Evolutionary conservation across 805 yeast species (phyloP).

Genomic region (Saturnispora silvae): DNA sequence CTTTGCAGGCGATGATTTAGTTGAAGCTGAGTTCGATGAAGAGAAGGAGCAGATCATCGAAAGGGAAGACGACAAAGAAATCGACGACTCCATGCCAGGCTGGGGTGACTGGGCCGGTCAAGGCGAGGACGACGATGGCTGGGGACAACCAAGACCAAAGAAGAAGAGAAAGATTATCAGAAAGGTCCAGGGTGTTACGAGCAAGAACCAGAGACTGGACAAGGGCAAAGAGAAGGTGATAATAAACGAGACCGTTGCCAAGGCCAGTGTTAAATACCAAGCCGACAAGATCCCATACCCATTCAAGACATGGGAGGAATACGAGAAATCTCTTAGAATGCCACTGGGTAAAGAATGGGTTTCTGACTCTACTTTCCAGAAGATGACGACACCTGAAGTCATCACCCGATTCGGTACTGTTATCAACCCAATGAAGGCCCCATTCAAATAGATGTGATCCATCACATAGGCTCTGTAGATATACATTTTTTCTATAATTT

Average conservation of each 20-base stretch:
- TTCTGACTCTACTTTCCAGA: conserved; percentile 75
- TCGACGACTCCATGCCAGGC: conserved; percentile 83
- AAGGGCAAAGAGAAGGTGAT: conserved; percentile 70
- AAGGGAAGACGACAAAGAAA: conserved; percentile 75
- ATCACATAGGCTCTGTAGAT: conserved; percentile 3
- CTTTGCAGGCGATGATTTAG: conserved; percentile 95
- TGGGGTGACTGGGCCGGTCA: conserved; percentile 97
- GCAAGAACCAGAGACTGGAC: conserved; percentile 66
- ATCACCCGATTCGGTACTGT: conserved; percentile 80
- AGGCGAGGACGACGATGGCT: conserved; percentile 15
- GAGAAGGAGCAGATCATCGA: conserved; percentile 59
- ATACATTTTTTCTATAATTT: conserved; percentile 1
- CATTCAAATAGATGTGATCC: conserved; percentile 41
- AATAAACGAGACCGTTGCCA: conserved; percentile 77
- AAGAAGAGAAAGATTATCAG: conserved; percentile 56
- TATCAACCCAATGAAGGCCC: conserved; percentile 84
- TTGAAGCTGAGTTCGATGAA: conserved; percentile 53
- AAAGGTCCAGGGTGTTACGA: conserved; percentile 67
- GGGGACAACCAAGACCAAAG: conserved; percentile 21
- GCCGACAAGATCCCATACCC: conserved; percentile 92
- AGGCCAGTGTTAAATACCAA: conserved; percentile 76
- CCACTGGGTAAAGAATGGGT: conserved; percentile 99
- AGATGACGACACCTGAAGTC: conserved; percentile 79
- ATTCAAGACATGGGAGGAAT: conserved; percentile 85
- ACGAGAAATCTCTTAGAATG: conserved; percentile 86